phyloP scores from a whole-genome alignment of 805 yeast species.

The Ogataea thermomethanolica region DNA sequence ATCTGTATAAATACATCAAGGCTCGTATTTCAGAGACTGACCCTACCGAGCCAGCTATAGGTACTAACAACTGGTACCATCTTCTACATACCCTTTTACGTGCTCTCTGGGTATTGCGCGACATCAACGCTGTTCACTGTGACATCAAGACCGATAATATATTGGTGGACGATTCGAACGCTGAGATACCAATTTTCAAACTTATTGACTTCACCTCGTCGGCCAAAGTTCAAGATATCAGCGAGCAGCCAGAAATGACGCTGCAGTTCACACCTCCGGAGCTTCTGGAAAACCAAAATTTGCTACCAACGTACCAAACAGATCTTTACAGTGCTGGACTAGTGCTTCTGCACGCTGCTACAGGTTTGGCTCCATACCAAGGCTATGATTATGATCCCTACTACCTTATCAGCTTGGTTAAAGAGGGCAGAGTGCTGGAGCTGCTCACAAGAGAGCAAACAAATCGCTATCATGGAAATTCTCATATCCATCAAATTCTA shows the following conservation, averaged over 20 bases:
- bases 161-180: slow-evolving; percentile 23
- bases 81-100: slow-evolving; percentile 28
- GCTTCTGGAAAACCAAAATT: slow-evolving; percentile 27
- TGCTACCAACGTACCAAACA: slow-evolving; percentile 33
- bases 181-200: slow-evolving; percentile 33
- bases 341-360: slow-evolving; percentile 41
- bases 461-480: slow-evolving; percentile 23
- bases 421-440: slow-evolving; percentile 34
- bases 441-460: slow-evolving; percentile 26
- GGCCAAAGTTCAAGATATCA: slow-evolving; percentile 17
- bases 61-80: slow-evolving; percentile 31
- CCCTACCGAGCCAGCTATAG: slow-evolving; percentile 18
- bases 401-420: slow-evolving; percentile 33
- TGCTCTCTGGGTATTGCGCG: slow-evolving; percentile 26
- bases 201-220: slow-evolving; percentile 50
- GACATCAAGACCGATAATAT: slow-evolving; percentile 48
- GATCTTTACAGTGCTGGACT: slow-evolving; percentile 48
- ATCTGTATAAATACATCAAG: slow-evolving; percentile 27
- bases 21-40: background rate
- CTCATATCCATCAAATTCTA: slow-evolving; percentile 21
- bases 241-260: slow-evolving; percentile 32
- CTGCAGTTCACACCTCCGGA: slow-evolving; percentile 49
- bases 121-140: slow-evolving; percentile 39
- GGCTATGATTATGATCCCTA: slow-evolving; percentile 28
- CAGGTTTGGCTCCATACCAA: slow-evolving; percentile 44